Evolutionary conservation across 805 yeast species (phyloP), one percentile per base, ranked within the genome.

Genomic region (Kuraishia capsulata): DNA sequence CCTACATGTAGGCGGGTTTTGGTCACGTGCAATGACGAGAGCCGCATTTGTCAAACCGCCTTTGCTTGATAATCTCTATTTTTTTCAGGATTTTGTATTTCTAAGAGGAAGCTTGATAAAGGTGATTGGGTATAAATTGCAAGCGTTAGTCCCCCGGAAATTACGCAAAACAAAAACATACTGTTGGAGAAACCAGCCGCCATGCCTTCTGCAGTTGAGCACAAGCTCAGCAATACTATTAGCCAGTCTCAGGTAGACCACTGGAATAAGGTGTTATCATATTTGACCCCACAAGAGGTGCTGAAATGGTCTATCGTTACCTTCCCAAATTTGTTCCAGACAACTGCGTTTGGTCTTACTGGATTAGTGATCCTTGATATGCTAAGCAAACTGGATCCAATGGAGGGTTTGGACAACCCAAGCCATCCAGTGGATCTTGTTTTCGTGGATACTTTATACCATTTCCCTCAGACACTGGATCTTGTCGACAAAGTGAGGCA

Each of bases 261-360:
- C 52, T 66, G 84, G 58, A 89, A 88, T 60, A 50, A 61, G n/a
- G 64, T 69, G 8, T 67, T 89, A 17, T 62, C 69, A n/a, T 53
- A 62, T 5, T 56, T 74, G 14, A 52, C 75, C 1, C 87, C 97
- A 0, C 74, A 76, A 46, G 85, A 86, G 42, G 77, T 90, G 41
- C 61, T 90, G 20, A 64, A 69, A 50, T 90, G 97, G 97, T 76
- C 96, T 0, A 61, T 81, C 13, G 57, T 73, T n/a, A 86, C 95
- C 0, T 79, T 89, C 51, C 96, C 96, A 3, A 68, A 77, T 30
- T 64, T 90, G 29, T 89, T 57, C 52, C 97, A 90, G 60, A 88
- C 96, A 2, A 87, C 97, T 0, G 97, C 97, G 1, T 88, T 90
- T 61, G 97, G 97, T 0, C 68, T 90, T 35, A 85, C 96, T 1